Conservation (phyloP, 768 basidiomycete species). For the Pleurotus platypus region DNA sequence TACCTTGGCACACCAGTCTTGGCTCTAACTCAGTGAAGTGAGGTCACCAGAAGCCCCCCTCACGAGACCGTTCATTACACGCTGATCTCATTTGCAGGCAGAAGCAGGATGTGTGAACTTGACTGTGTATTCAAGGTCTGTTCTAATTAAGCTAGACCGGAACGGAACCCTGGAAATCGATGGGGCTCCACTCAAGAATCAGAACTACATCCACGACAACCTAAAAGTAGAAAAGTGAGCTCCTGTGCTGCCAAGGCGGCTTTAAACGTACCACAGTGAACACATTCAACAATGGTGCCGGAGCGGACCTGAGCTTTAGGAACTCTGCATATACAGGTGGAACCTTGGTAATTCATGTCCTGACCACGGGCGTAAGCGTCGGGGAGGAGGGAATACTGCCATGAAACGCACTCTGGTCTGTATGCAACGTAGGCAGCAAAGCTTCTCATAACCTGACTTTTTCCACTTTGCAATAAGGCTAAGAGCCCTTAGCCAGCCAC, state of each 20-base stretch:
- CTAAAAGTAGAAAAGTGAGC: slow-evolving; percentile 32
- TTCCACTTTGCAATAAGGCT: slow-evolving; percentile 99
- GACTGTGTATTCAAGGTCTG: no score
- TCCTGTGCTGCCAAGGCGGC: slow-evolving; percentile 5
- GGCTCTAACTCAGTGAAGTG: no score
- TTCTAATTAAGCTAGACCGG: no score
- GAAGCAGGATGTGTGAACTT: background rate
- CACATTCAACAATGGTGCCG: slow-evolving; percentile 93
- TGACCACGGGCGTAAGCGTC: slow-evolving; percentile 22
- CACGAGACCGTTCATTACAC: no score
- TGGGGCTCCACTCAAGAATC: slow-evolving; percentile 49
- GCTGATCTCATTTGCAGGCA: no score
- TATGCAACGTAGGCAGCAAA: slow-evolving; percentile 96
- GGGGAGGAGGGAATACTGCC: background rate
- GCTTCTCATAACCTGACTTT: slow-evolving; percentile 96
- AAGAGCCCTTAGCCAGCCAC: slow-evolving; percentile 9
- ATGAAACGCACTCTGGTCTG: slow-evolving; percentile 69
- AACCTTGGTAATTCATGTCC: slow-evolving; percentile 99
- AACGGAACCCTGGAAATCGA: no score
- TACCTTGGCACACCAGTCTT: no score
- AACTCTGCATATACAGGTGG: slow-evolving; percentile 96
- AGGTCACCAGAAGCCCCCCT: no score
- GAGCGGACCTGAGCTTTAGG: slow-evolving; percentile 90
- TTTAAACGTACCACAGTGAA: slow-evolving; percentile 82
- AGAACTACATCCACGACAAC: slow-evolving; percentile 89